These are phyloP conservation scores for Xylaria castorea DNA, from an alignment of 495 filamentous ascomycete genomes.

Conservation along the genomic window DNA sequence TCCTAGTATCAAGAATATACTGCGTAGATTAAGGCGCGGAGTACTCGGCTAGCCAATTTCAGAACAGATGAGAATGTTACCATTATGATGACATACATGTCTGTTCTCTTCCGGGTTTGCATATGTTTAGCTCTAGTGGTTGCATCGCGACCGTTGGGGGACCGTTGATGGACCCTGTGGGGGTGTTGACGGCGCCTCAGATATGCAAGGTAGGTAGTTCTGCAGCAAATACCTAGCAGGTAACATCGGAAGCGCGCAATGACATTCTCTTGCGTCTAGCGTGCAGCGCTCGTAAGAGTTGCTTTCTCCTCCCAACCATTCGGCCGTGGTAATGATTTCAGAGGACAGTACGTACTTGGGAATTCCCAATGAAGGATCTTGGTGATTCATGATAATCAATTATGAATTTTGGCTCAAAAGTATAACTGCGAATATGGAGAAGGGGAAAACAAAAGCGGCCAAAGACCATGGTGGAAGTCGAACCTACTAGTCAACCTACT, in stretches of 20 bases:
- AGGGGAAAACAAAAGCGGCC: background rate
- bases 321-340: background rate
- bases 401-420: background rate
- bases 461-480: too few species aligned
- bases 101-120: background rate
- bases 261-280: conserved; percentile 17
- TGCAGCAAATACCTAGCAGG: background rate
- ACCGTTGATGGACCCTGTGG: background rate
- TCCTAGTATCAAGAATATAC: background rate
- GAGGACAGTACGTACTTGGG: too few species aligned
- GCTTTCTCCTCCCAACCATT: too few species aligned
- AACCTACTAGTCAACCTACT: background rate
- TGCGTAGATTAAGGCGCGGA: background rate
- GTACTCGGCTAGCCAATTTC: background rate
- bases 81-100: conserved; percentile 14
- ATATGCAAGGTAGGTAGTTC: background rate
- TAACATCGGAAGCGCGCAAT: conserved; percentile 12
- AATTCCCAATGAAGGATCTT: too few species aligned
- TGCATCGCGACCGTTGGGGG: conserved; percentile 7
- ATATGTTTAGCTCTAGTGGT: background rate
- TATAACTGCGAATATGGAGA: background rate
- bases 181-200: background rate
- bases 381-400: too few species aligned
- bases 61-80: background rate
- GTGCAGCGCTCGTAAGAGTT: too few species aligned